These are phyloP conservation scores for Diaporthe vaccinii DNA, from an alignment of 2,329 filamentous ascomycete species.

Conservation along the genomic window DNA sequence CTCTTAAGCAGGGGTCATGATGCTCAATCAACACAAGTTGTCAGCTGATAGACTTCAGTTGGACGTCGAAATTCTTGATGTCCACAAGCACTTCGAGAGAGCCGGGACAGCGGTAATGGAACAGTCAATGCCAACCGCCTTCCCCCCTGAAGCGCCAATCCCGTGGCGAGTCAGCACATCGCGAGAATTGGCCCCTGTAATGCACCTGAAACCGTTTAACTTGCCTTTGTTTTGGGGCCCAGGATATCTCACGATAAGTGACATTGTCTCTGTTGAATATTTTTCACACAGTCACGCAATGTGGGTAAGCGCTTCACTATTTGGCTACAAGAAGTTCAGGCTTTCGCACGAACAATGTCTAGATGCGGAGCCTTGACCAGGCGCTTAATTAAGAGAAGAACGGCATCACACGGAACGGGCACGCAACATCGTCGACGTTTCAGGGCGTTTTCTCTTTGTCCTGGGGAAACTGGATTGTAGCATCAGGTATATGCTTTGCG, in stretches of 20 bases:
- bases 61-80: background rate
- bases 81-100: too few relatives aligned
- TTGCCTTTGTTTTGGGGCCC: background rate
- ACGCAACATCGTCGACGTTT: background rate
- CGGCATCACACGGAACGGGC: background rate
- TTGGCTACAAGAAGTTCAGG: too few relatives aligned
- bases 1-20: too few relatives aligned
- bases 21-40: too few relatives aligned
- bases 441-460: too few relatives aligned
- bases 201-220: conserved; percentile 1
- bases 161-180: background rate
- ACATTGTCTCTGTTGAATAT: background rate
- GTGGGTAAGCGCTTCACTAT: too few relatives aligned
- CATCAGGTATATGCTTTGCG: too few relatives aligned
- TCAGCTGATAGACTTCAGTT: background rate
- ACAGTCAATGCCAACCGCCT: background rate
- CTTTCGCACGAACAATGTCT: background rate
- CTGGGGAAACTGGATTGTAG: too few relatives aligned
- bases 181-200: background rate
- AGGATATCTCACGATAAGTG: background rate
- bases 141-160: background rate
- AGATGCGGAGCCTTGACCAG: background rate
- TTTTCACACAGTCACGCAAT: too few relatives aligned
- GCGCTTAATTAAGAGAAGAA: too few relatives aligned
- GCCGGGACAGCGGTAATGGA: background rate